These are phyloP conservation scores for Cercospora sojina DNA, from an alignment of 2,329 filamentous ascomycete species.

Conservation along the genomic window DNA sequence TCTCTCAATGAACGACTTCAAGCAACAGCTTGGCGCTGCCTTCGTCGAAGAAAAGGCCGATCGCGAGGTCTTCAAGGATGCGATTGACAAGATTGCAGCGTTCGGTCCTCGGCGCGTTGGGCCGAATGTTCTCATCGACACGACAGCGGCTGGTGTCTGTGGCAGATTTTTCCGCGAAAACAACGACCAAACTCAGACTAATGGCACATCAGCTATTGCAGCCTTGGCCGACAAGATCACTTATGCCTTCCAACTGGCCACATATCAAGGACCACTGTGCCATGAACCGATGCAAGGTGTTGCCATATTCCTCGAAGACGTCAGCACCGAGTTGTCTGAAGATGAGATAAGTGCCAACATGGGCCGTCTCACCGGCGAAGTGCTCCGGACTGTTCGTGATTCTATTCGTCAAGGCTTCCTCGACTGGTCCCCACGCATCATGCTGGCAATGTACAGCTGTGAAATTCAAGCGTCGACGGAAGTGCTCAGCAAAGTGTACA, in stretches of 20 bases:
- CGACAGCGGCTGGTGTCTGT: slow-evolving; percentile 69
- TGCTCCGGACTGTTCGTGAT: slow-evolving; percentile 84
- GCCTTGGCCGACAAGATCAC: slow-evolving; percentile 80
- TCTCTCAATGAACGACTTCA: slow-evolving; percentile 74
- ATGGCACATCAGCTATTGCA: slow-evolving; percentile 24
- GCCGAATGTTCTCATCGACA: slow-evolving; percentile 85
- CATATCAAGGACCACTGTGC: slow-evolving; percentile 83
- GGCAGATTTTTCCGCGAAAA: slow-evolving; percentile 57
- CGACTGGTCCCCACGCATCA: slow-evolving; percentile 92
- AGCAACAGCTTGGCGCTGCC: slow-evolving; percentile 64
- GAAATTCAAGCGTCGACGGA: slow-evolving; percentile 96
- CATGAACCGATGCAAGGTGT: slow-evolving; percentile 91
- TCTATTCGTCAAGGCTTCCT: slow-evolving; percentile 83
- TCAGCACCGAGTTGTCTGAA: slow-evolving; percentile 59
- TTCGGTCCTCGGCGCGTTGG: slow-evolving; percentile 85
- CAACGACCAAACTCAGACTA: slow-evolving; percentile 26
- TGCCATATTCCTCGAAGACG: slow-evolving; percentile 83
- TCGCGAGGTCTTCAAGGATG: slow-evolving; percentile 72
- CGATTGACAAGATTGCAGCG: slow-evolving; percentile 77
- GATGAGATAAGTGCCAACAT: slow-evolving; percentile 63
- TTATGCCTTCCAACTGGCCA: slow-evolving; percentile 92
- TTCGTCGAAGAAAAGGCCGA: slow-evolving; percentile 72
- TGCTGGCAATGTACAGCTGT: slow-evolving; percentile 96
- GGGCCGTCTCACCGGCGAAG: slow-evolving; percentile 83
- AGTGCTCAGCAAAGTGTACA: slow-evolving; percentile 92